Percentiles rank a stretch among this genome's conserved stretches.
Conservation (phyloP, 148 eudicot species). For the Heliamphora exappendiculata region DNA sequence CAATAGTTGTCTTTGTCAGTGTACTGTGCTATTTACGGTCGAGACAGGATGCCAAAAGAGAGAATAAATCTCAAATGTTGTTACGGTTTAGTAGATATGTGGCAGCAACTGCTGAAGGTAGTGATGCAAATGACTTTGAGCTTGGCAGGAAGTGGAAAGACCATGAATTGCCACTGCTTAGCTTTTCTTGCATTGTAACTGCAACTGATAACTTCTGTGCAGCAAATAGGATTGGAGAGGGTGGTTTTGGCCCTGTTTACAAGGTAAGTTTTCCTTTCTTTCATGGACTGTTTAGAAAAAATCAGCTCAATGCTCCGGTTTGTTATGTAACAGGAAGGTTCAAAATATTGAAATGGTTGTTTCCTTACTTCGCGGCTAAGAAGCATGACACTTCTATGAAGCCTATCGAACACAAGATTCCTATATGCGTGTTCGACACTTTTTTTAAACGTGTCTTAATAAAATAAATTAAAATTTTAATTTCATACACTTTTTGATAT, state of each 20-base stretch:
- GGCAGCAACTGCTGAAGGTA: background rate
- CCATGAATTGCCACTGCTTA: constrained; percentile 2
- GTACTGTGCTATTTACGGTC: background rate
- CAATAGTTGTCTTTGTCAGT: background rate
- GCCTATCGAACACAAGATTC: too few relatives aligned
- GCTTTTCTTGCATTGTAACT: constrained; percentile 7
- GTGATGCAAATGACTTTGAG: background rate
- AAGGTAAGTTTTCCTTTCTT: background rate
- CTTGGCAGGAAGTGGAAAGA: background rate
- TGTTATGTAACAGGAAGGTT: background rate
- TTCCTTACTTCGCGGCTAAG: too few relatives aligned
- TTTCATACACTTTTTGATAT: too few relatives aligned
- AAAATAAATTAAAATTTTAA: too few relatives aligned
- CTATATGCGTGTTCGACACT: too few relatives aligned
- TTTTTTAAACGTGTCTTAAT: too few relatives aligned
- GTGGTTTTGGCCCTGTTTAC: constrained; percentile 15
- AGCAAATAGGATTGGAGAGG: constrained; percentile 11
- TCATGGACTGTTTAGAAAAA: background rate
- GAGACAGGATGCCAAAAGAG: background rate
- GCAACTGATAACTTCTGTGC: constrained; percentile 4
- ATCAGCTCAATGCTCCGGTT: background rate
- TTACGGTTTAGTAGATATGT: background rate
- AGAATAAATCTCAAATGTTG: too few relatives aligned
- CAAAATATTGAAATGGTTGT: background rate
- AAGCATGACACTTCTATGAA: too few relatives aligned